Conservation (phyloP, 2,329 filamentous ascomycete genomes). For the Chrysoporthe austroafricana region DNA sequence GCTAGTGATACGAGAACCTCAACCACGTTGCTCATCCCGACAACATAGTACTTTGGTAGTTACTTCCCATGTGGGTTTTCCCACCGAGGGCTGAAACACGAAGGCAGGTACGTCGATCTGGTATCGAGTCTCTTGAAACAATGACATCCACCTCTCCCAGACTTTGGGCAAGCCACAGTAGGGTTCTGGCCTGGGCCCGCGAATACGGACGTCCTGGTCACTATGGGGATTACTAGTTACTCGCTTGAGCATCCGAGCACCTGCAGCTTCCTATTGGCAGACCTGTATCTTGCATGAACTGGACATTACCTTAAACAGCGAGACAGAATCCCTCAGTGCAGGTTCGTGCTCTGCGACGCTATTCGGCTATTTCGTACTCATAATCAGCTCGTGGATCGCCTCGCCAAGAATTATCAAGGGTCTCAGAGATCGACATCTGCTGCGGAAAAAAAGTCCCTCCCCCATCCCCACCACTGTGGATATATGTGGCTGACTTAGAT, state of each 20-base stretch:
- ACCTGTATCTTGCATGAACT: slow-evolving; percentile 27
- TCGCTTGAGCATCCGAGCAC: slow-evolving; percentile 14
- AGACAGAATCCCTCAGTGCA: slow-evolving; percentile 4
- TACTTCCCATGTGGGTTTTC: slow-evolving; percentile 3
- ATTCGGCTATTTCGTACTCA: background rate
- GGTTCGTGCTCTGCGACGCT: background rate
- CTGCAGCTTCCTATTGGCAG: slow-evolving; percentile 15
- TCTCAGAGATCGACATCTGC: background rate
- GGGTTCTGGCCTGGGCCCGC: slow-evolving; percentile 1
- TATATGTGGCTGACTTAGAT: slow-evolving; percentile 14
- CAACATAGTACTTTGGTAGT: background rate
- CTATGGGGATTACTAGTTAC: slow-evolving; percentile 1
- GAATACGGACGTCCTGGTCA: background rate
- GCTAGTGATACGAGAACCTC: slow-evolving; percentile 19
- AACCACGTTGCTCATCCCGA: background rate
- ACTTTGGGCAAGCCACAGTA: slow-evolving; percentile 22
- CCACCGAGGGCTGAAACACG: slow-evolving; percentile 25
- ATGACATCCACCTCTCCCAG: slow-evolving; percentile 24
- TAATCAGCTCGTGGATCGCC: background rate
- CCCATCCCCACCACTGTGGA: slow-evolving; percentile 12
- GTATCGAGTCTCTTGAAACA: slow-evolving; percentile 27
- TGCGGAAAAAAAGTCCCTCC: background rate
- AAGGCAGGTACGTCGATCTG: slow-evolving; percentile 24
- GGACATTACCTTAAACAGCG: background rate
- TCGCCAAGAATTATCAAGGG: background rate